Conservation (phyloP, 2,329 filamentous ascomycete genomes). For the Rutstroemia sp. region DNA sequence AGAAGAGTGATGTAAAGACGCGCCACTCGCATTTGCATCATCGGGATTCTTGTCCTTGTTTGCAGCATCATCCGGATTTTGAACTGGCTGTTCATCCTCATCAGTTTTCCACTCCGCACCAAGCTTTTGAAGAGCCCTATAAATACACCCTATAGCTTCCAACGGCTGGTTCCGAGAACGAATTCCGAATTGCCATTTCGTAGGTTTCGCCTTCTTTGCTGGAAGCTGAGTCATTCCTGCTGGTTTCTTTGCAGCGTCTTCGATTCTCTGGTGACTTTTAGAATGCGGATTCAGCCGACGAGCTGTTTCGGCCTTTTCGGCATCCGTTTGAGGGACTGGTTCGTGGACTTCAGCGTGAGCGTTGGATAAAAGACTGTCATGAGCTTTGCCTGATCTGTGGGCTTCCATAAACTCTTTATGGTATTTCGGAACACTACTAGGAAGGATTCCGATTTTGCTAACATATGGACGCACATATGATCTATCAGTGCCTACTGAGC, state of each 20-base stretch:
- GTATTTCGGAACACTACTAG: constrained; percentile 83
- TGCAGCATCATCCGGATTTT: background rate
- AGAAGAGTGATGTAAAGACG: constrained; percentile 31
- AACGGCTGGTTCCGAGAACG: constrained; percentile 88
- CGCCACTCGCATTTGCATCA: constrained; percentile 29
- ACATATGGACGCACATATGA: constrained; percentile 32
- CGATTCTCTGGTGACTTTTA: constrained; percentile 60
- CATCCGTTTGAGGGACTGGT: constrained; percentile 44
- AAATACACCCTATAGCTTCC: constrained; percentile 91
- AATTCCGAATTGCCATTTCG: constrained; percentile 98
- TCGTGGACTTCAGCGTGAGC: constrained; percentile 34
- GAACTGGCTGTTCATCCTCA: constrained; percentile 39
- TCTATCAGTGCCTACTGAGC: constrained; percentile 26
- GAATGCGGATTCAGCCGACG: constrained; percentile 81
- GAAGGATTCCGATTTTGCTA: constrained; percentile 85
- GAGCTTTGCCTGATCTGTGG: constrained; percentile 45
- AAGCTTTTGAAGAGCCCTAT: constrained; percentile 81
- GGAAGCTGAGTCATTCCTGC: constrained; percentile 58
- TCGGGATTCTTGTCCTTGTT: constrained; percentile 29
- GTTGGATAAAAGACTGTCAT: constrained; percentile 31
- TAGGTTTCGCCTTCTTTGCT: constrained; percentile 66
- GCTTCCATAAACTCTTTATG: constrained; percentile 87
- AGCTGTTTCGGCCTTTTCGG: constrained; percentile 75
- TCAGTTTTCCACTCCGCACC: constrained; percentile 80
- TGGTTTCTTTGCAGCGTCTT: constrained; percentile 53